Evolutionary conservation across 257 asterid species (phyloP), one percentile per base, ranked within the genome.

Genomic region (Paraleonurus japonicus): DNA sequence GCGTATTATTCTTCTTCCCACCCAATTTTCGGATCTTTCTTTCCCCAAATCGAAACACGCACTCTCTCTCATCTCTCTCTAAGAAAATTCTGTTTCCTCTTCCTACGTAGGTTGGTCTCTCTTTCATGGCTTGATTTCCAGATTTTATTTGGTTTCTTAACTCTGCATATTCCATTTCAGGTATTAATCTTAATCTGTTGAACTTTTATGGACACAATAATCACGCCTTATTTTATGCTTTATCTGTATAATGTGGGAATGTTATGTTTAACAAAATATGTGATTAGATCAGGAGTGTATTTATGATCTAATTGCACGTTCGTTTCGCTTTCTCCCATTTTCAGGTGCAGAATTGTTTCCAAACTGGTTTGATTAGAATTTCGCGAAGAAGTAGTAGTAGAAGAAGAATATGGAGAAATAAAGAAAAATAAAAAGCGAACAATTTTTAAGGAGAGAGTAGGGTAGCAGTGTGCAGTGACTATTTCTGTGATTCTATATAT

Each of bases 31-130:
- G 85, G 87, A 80, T 80, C 85, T 80, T 72, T 78, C 66, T 73
- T 80, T 77, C 74, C 76, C 87, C 83, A 78, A 80, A 83, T 74
- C 76, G 79, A 73, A 54, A 77, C 85, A 83, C 84, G 81, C 78
- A 76, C 47, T 50, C 71, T 33, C 63, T 63, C 60, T 63, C 76
- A 30, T 43, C 54, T 58, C 71, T 33, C 65, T 67, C 78, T 6
- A 16, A 39, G 20, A 54, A 48, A 64, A 17, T 41, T 48, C 43
- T 27, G 65, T 60, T 30, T 50, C 48, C 41, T 43, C 57, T 8
- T 33, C 51, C 61, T 77, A 67, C 70, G 33, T 35, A 68, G 69
- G 59, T 68, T 47, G 75, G 51, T 61, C 39, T 71, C 13, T 39
- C 67, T 58, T 58, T 54, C 74, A 72, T 64, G 70, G 61, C 76